Evolutionary conservation across 192 early-diverging fungal genomes (phyloP), one percentile per base, ranked within the genome.

Genomic region (Helicostylum pulchrum): DNA sequence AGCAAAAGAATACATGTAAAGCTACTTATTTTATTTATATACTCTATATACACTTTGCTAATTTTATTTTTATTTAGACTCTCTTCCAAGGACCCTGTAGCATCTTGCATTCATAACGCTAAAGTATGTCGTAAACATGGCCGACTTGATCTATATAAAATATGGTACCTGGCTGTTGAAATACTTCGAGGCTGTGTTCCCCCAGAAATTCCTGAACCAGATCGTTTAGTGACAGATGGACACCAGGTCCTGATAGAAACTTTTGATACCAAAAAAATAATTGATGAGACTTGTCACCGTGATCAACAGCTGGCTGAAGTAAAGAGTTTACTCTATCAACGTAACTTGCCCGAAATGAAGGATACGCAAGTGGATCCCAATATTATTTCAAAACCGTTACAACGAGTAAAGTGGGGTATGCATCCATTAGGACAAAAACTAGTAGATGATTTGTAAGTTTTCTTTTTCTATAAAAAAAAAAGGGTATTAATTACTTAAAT

Each of bases 161-260:
- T 88, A 30, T 91, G 89, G 89, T 77, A 72, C 14, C 66, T 90
- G 43, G 84, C 84, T n/a, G 81, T 78, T 6, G 74, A 81, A 23
- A 83, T 86, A 20, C 64, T 90, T 9, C 66, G 71, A 14, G 69
- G 78, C 6, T 75, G 71, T 45, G 78, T 81, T n/a, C 81, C 81
- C 23, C 67, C 70, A 63, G 76, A 62, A 30, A 14, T 62, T 1
- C 50, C 51, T 31, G 62, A 51, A 43, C 58, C 36, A 14, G 39
- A 61, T 50, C 45, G 60, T 20, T n/a, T 68, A 0, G 34, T 60
- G 1, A 26, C 39, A 8, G 42, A 67, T 31, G 36, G 50, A 1
- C 56, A 45, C 10, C 66, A 47, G 7, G 59, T 30, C 10, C 11
- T 62, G 20, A 12, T 52, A 1, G 31, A 77, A 50, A 63, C 70